These are phyloP conservation scores for Termitomyces sp. DNA, from an alignment of 768 basidiomycete genomes.

Conservation along the genomic window DNA sequence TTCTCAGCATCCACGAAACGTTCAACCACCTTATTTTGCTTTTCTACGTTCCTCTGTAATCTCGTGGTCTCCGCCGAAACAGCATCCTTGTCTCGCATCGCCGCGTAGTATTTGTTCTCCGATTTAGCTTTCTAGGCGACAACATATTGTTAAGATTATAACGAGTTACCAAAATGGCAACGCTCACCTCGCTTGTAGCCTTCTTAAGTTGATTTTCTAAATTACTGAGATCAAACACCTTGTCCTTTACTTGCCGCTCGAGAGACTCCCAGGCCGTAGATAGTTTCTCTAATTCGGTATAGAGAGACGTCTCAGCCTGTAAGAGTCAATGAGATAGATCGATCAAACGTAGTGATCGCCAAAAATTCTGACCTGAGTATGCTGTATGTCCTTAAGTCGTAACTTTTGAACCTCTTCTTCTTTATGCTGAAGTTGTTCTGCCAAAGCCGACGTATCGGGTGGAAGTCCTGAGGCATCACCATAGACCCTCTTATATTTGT, in stretches of 20 bases:
- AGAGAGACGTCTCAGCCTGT: constrained; percentile 74
- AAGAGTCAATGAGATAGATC: constrained; percentile 7
- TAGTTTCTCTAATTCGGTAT: constrained; percentile 80
- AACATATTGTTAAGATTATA: background rate
- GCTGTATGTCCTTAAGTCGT: constrained; percentile 61
- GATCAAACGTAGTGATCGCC: background rate
- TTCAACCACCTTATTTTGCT: constrained; percentile 57
- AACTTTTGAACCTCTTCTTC: constrained; percentile 66
- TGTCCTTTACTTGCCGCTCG: constrained; percentile 77
- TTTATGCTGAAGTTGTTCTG: constrained; percentile 55
- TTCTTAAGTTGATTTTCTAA: constrained; percentile 74
- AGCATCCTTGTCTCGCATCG: constrained; percentile 87
- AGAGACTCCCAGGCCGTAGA: constrained; percentile 85
- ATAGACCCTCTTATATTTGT: constrained; percentile 59
- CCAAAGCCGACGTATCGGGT: constrained; percentile 50
- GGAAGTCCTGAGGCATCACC: constrained; percentile 50
- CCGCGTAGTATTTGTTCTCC: constrained; percentile 91
- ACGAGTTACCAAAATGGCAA: background rate
- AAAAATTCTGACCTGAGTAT: constrained; percentile 48
- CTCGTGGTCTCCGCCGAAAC: constrained; percentile 73
- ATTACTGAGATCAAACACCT: constrained; percentile 75
- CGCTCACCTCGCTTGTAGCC: constrained; percentile 70
- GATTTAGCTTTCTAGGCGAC: constrained; percentile 83
- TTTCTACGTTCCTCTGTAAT: constrained; percentile 44
- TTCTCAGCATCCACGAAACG: constrained; percentile 62